Evolutionary conservation across 2,329 filamentous ascomycete genomes (phyloP), one percentile per base, ranked within the genome.

Genomic region (Colletotrichum sp.): DNA sequence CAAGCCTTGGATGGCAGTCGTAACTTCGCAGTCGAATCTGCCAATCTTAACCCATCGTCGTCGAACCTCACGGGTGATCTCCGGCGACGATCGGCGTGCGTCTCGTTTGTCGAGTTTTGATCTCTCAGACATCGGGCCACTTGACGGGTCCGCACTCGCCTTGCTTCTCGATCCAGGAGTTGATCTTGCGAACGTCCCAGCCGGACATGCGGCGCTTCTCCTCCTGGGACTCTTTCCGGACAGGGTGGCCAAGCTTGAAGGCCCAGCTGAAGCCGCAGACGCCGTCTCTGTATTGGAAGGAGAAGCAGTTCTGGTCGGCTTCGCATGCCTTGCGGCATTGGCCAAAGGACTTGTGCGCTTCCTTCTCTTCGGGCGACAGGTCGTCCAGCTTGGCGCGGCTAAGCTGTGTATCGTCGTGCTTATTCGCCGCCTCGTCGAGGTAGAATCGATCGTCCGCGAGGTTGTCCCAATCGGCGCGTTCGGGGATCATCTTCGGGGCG

Each of bases 381-480:
- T 82, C 76, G 24, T 82, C 78, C 34, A 81, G 81, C 77, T 84
- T 85, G 63, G 83, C 82, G 12, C 81, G 82, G 9, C 80, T 69
- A 18, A 81, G 65, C 76, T 85, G 79, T 80, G 80, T 81, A 6
- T 84, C 80, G 7, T 81, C 82, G 79, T 84, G 83, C 13, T 82
- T 26, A 16, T 71, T 71, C 1, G 80, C 72, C 1, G 81, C 79
- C 16, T 77, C 77, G 77, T 87, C 83, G 69, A 87, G 79, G 79
- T 89, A 89, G 67, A 82, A 81, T 16, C 82, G 81, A 44, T 88
- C 86, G n/a, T 89, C 85, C 60, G 87, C 86, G 10, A 86, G 78
- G 77, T 91, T 91, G 78, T 91, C 87, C 90, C 90, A 92, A 81
- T 90, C 85, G 16, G 86, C 82, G 72, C 87, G 86, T 10, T 80